Evolutionary conservation across 805 yeast genomes (phyloP).

Genomic region (Starmera amethionina): DNA sequence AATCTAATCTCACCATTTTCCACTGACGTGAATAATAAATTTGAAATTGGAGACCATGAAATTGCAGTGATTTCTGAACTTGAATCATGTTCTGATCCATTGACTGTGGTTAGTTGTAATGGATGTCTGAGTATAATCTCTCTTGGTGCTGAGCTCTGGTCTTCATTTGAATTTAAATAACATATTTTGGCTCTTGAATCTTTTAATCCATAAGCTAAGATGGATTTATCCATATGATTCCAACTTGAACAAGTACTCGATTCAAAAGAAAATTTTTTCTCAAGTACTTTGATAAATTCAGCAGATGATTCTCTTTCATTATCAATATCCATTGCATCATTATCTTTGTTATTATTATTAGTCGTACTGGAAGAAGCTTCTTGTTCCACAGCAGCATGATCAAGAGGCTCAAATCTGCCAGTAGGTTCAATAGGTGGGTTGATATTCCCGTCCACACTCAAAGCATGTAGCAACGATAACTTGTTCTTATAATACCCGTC

Average conservation of each 20-base stretch:
- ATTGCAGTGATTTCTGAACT: constrained; percentile 23
- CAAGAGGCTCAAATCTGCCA: constrained; percentile 22
- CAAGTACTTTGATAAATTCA: constrained; percentile 25
- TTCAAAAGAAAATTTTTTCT: constrained; percentile 28
- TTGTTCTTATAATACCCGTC: constrained; percentile 17
- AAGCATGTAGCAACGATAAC: constrained; percentile 46
- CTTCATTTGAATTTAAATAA: constrained; percentile 13
- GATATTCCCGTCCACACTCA: constrained; percentile 30
- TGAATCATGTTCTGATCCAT: constrained; percentile 10
- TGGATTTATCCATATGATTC: constrained; percentile 39
- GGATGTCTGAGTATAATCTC: constrained; percentile 9
- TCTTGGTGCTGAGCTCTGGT: constrained; percentile 3
- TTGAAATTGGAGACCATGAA: constrained; percentile 64
- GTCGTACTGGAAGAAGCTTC: constrained; percentile 3
- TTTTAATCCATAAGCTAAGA: constrained; percentile 46
- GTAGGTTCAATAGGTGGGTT: constrained; percentile 19
- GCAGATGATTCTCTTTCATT: constrained; percentile 8
- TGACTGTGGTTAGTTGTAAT: constrained; percentile 21
- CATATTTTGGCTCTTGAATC: constrained; percentile 36
- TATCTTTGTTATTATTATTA: constrained; percentile 1
- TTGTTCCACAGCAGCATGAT: constrained; percentile 1
- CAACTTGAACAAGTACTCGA: constrained; percentile 40
- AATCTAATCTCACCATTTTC: constrained; percentile 65
- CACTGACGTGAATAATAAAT: constrained; percentile 50
- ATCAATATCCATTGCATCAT: neutral